Evolutionary conservation across 495 filamentous ascomycete species (phyloP), one percentile per base, ranked within the genome.

Genomic region (Xylaria cubensis): DNA sequence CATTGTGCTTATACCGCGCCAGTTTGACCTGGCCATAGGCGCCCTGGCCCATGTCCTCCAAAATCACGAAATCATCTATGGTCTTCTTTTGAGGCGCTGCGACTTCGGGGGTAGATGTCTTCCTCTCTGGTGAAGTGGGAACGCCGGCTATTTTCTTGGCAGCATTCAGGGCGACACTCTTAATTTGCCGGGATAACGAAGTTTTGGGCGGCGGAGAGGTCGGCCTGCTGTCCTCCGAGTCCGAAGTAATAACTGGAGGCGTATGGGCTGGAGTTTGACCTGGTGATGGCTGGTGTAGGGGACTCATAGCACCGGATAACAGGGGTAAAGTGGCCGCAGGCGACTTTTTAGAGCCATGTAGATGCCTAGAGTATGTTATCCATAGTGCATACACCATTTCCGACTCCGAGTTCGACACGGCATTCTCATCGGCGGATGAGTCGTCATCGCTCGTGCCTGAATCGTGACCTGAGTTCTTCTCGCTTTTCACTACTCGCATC

Each of bases 11-110:
- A 80, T 97, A 92, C 12, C 95, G 89, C n/a, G 92, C 95, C 48
- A 98, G 85, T 80, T 99, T 99, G 64, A 99, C 96, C 81, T 98
- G 94, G 6, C 96, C 96, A 77, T 98, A 99, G 2, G 96, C 97
- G 58, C 96, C 96, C 81, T 98, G 94, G 7, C 96, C 96, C 95
- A 99, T 98, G 67, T 99, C 96, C 81, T 99, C 96, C 5, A 99
- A 86, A 73, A 98, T 94, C 41, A 90, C 87, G 80, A 97, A 99
- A 81, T 98, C 94, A 58, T 90, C 84, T 66, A 99, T 98, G 0
- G 88, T 90, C 80, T 95, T 94, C 65, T 74, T 70, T 17, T 74
- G 29, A n/a, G 82, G 76, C 32, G 78, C 74, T 17, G 73, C 74
- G 12, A 61, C 53, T 53, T 75, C 62, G 10, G 74, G 48, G 41